A percentile compares a stretch with the other conserved stretches of the same genome.
Conservation (phyloP, 176 grass and related monocot species). For the Carex littledalei region DNA sequence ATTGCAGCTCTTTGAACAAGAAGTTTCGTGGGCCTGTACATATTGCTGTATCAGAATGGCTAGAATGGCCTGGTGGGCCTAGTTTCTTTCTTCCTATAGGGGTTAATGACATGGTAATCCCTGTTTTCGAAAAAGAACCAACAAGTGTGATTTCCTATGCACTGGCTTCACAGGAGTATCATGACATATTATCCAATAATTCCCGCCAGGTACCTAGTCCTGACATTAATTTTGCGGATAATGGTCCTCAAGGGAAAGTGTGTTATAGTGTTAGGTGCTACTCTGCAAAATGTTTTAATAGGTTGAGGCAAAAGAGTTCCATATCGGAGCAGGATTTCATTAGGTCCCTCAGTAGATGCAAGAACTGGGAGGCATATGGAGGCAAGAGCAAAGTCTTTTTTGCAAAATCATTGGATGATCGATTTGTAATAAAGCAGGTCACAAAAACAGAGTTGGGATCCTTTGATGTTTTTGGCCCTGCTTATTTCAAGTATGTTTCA, state of each 20-base stretch:
- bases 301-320: conserved; percentile 82
- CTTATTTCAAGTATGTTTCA: conserved; percentile 81
- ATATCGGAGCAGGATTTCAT: conserved; percentile 94
- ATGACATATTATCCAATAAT: conserved; percentile 70
- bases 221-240: conserved; percentile 69
- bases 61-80: conserved; percentile 55
- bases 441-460: conserved; percentile 95
- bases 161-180: conserved; percentile 70
- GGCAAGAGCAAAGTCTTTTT: conserved; percentile 99
- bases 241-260: conserved; percentile 61
- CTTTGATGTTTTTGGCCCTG: conserved; percentile 87
- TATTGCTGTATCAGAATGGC: conserved; percentile 39
- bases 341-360: conserved; percentile 90
- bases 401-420: conserved; percentile 96
- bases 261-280: conserved; percentile 92
- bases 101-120: conserved; percentile 76
- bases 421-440: conserved; percentile 94
- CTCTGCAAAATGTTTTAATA: conserved; percentile 74
- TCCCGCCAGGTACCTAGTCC: not conserved
- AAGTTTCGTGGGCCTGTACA: conserved; percentile 46
- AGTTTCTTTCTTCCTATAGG: conserved; percentile 79
- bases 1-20: conserved; percentile 65
- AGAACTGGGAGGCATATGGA: conserved; percentile 97
- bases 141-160: conserved; percentile 88
- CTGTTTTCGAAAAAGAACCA: conserved; percentile 83